phyloP scores from a whole-genome alignment of 2,329 filamentous ascomycete species.

The Talaromyces sp. region DNA sequence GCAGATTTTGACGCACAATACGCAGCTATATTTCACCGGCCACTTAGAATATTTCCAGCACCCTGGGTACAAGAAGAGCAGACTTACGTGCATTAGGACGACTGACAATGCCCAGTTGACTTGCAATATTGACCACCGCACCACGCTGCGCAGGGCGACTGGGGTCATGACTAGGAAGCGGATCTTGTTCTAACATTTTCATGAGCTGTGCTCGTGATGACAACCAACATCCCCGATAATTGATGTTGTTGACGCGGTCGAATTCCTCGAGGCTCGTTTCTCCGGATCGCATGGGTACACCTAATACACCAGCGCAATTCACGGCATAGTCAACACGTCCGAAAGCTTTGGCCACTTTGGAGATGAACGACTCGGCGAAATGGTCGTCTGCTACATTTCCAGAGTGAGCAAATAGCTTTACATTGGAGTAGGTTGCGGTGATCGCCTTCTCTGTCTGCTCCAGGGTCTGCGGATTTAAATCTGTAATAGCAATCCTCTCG shows the following conservation, averaged over 20 bases:
- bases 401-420: constrained; percentile 35
- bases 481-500: constrained; percentile 57
- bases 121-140: constrained; percentile 57
- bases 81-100: constrained; percentile 50
- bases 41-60: background rate
- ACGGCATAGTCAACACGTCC: constrained; percentile 59
- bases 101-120: constrained; percentile 55
- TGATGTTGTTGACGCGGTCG: constrained; percentile 58
- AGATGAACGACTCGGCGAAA: constrained; percentile 45
- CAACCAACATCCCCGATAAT: constrained; percentile 58
- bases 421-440: constrained; percentile 36
- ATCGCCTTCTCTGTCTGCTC: constrained; percentile 33
- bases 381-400: constrained; percentile 55
- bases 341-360: constrained; percentile 27
- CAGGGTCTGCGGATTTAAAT: constrained; percentile 50
- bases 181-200: constrained; percentile 52
- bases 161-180: constrained; percentile 42
- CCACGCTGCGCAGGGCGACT: constrained; percentile 46
- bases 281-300: constrained; percentile 29
- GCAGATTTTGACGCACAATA: constrained; percentile 64
- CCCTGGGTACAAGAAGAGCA: background rate
- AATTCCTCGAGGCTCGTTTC: constrained; percentile 55
- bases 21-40: constrained; percentile 43
- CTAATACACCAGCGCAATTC: constrained; percentile 57
- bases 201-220: constrained; percentile 48